A percentile compares a stretch with the other conserved stretches of the same genome.
Conservation (phyloP, 1,284 basidiomycete genomes). For the Xanthoconium separans region DNA sequence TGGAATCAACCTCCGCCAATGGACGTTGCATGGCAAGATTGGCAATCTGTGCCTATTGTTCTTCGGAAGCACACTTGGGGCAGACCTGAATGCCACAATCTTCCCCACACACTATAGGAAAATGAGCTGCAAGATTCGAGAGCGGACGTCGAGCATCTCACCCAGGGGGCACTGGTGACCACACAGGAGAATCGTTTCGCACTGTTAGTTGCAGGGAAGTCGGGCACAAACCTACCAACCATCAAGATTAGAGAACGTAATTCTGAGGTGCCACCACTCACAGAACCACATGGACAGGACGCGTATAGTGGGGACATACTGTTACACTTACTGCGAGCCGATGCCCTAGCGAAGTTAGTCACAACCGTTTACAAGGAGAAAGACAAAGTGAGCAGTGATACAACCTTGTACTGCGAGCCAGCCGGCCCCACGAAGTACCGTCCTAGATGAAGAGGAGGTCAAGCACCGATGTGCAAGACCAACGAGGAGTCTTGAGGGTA, state of each 20-base stretch:
- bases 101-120: slow-evolving; percentile 62
- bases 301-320: slow-evolving; percentile 53
- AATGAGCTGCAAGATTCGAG: slow-evolving; percentile 1
- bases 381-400: too few relatives aligned
- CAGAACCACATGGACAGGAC: slow-evolving; percentile 69
- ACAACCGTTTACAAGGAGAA: too few relatives aligned
- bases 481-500: too few relatives aligned
- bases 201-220: slow-evolving; percentile 63
- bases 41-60: slow-evolving; percentile 45
- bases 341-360: too few relatives aligned
- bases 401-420: too few relatives aligned
- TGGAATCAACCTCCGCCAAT: slow-evolving; percentile 48
- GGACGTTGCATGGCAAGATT: slow-evolving; percentile 58
- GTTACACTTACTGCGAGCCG: too few relatives aligned
- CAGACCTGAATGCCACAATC: slow-evolving; percentile 59
- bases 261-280: slow-evolving; percentile 37
- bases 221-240: slow-evolving; percentile 59
- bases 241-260: background rate
- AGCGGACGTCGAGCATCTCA: slow-evolving; percentile 29
- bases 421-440: too few relatives aligned
- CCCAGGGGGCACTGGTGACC: slow-evolving; percentile 70
- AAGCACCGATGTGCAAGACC: too few relatives aligned
- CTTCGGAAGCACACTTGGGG: slow-evolving; percentile 44
- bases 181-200: slow-evolving; percentile 48
- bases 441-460: too few relatives aligned